Base-by-base conservation (phyloP, 495 filamentous ascomycete genomes). In the Aspergillus mulundensis region DNA sequence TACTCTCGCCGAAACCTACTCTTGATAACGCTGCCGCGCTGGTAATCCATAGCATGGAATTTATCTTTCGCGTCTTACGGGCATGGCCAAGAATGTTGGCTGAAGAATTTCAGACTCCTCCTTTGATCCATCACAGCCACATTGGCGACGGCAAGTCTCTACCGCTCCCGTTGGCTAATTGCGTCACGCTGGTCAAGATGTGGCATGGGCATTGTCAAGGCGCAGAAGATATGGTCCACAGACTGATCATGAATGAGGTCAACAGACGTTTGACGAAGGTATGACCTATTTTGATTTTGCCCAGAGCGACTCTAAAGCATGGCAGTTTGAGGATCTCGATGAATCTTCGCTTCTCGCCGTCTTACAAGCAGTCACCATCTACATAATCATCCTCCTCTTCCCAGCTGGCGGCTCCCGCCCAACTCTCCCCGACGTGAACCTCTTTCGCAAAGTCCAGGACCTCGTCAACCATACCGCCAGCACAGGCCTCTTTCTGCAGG, bases 81-180 rank as follows among this genome's bases (percentile, higher is more conserved):
- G 62, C 68, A 0, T 75, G 69, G 70, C 72, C 72, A 8, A 56
- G 62, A 11, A 71, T 70, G 63, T 52, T 75, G 0, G 69, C 66
- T 1, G 67, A 70, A 16, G 68, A 64, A 3, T 66, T 73, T 36
- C 66, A 73, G 52, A 41, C 60, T 1, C 72, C 72, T 5, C 72
- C 72, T 7, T 48, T 71, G 11, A 59, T 72, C 12, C 72, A 75
- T 52, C 47, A 46, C 12, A 59, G 63, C 12, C 63, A 71, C 7
- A 21, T 65, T 7, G 39, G 36, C 10, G 43, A 57, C 47, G 45
- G 49, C 1, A 53, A 23, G 19, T 52, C 41, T 18, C 46, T 67
- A 19, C 63, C 68, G 1, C 47, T 38, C 36, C 66, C 66, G 1
- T 54, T 75, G n/a, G 65, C 68, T 18, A 67, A 64, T 20, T 75